Evolutionary conservation across 192 early-diverging fungal species (phyloP).

Genomic region (Allomyces javanicus): DNA sequence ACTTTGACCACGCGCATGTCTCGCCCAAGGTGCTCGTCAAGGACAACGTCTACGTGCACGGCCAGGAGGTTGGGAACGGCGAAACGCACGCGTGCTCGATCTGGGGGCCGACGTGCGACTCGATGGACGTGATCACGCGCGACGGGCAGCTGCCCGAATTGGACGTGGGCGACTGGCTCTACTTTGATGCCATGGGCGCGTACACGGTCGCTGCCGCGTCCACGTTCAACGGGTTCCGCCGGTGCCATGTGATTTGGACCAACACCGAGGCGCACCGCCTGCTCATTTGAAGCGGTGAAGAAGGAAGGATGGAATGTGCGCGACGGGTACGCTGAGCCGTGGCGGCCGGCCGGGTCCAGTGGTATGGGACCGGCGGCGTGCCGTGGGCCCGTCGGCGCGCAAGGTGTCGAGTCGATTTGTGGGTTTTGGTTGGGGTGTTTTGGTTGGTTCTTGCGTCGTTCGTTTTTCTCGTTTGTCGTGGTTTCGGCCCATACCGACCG

Average conservation of each 20-base stretch:
- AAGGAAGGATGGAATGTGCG: too few relatives aligned
- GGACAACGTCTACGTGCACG: slow-evolving; percentile 18
- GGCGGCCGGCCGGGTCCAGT: too few relatives aligned
- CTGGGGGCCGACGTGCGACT: slow-evolving; percentile 98
- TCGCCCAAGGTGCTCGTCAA: slow-evolving; percentile 44
- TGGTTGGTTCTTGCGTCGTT: too few relatives aligned
- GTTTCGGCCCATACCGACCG: too few relatives aligned
- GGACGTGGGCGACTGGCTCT: slow-evolving; percentile 87
- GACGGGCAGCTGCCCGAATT: slow-evolving; percentile 53
- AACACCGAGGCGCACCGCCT: slow-evolving; percentile 32
- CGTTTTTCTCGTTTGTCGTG: too few relatives aligned
- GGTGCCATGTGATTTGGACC: slow-evolving; percentile 67
- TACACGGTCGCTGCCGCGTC: slow-evolving; percentile 82
- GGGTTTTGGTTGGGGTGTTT: too few relatives aligned
- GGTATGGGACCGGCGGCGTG: too few relatives aligned
- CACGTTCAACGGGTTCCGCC: slow-evolving; percentile 75
- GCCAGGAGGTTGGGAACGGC: slow-evolving; percentile 5
- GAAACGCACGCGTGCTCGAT: slow-evolving; percentile 42
- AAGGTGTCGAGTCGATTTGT: too few relatives aligned
- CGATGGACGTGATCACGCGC: slow-evolving; percentile 76
- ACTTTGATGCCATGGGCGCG: slow-evolving; percentile 89
- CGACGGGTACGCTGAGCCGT: too few relatives aligned
- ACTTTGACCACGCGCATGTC: slow-evolving; percentile 82
- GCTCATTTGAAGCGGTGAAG: not conserved
- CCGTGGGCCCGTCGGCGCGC: too few relatives aligned